Base-by-base conservation (phyloP, 352 stramenopile species). In the Phytophthora multivora region DNA sequence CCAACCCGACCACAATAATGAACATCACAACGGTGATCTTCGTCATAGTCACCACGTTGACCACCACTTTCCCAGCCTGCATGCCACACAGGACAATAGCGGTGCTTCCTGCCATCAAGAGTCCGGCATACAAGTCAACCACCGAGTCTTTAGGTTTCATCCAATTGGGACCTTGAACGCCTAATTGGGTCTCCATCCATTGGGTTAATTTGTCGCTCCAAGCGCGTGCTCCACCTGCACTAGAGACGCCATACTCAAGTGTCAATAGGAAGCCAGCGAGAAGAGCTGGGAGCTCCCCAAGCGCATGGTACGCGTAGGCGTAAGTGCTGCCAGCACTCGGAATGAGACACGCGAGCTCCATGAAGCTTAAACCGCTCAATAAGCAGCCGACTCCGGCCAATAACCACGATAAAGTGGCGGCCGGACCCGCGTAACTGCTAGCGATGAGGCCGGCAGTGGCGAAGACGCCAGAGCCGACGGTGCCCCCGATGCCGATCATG, bases 131-230 rank as follows among this genome's bases (percentile, higher is more conserved):
- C 10, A 96, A 23, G 39, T 94, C 78, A 39, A 92, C 35, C 1
- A 57, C 73, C 19, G 78, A 86, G 51, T 90, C 70, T 39, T 74
- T 52, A 0, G 82, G 70, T 51, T 92, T 92, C 77, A 93, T 88
- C 80, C 82, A 91, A 26, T 51, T 58, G 0, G 82, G 82, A 0
- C 77, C 79, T 3, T 52, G 25, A 12, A 86, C 48, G 3, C 74
- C 51, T 28, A 88, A 73, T 59, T 95, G 72, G 1, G 71, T 77
- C 4, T 77, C 63, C 50, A 95, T 67, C 83, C 83, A 95, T n/a
- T 84, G 76, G 3, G 86, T 84, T 33, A 98, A 73, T 77, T 98
- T 99, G 72, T 98, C 90, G 58, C 92, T 96, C 96, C 96, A 99
- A 51, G 70, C 90, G 42, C 94, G 86, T 0, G 96, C 95, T 0